Base-by-base conservation (phyloP, 2,329 filamentous ascomycete genomes). In the Trichoderma asperellum region DNA sequence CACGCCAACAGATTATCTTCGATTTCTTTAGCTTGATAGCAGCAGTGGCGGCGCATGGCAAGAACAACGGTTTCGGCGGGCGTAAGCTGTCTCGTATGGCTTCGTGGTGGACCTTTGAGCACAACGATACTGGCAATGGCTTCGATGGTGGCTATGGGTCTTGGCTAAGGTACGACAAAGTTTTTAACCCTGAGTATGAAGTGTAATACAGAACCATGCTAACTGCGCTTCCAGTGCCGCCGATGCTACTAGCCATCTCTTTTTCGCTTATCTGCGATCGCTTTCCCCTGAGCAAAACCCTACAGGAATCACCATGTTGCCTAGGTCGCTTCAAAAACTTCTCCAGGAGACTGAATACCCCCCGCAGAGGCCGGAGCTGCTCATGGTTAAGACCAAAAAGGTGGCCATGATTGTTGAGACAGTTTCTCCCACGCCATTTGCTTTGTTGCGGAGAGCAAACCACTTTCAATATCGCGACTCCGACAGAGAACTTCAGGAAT, bases 31-130 rank as follows among this genome's bases (percentile, higher is more conserved):
- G 98, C 75, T 88, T 99, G 0, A 83, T 99, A 56, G 90, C 95
- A 4, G 93, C 95, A 8, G 89, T 97, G 74, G 94, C 96, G 40
- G 96, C 96, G 16, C 93, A 97, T 76, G 93, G 93, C 73, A 98
- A 98, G 82, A 89, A 85, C 67, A 99, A 99, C 78, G 96, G 96
- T 55, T 88, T 99, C 72, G 93, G 94, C 71, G 96, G 96, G 32
- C 89, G 94, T 72, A 98, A 98, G 79, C 86, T 99, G 67, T 98
- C 96, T 11, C 89, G 96, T 73, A 93, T 97, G 86, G 96, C 95
- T 52, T 94, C 94, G 57, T 99, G 96, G 96, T 99, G 96, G 96
- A 94, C 95, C 0, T 99, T 99, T 78, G 95, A 97, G 76, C 93
- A 96, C 73, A 88, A 85, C 58, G 94, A 98, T 77, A 89, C 89